Evolutionary conservation across 352 stramenopile species (phyloP).

Genomic region (Saprolegnia parasitica): DNA sequence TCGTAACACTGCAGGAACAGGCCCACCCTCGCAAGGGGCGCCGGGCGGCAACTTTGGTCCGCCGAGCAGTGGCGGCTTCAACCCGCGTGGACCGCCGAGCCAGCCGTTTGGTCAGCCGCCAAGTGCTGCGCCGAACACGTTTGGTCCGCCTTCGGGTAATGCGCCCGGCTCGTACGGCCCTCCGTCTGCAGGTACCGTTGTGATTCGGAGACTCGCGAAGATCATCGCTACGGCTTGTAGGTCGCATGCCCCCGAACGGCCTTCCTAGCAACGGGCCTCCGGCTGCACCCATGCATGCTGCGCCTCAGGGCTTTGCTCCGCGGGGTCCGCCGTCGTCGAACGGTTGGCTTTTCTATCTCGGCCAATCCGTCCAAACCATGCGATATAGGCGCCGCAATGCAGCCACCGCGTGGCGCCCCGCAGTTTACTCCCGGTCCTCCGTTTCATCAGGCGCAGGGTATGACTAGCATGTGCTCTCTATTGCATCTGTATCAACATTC

Average conservation of each 20-base stretch:
- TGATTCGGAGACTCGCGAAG: not conserved
- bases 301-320: conserved; percentile 1
- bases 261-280: not conserved
- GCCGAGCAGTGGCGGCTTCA: conserved; percentile 3
- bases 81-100: not conserved
- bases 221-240: not conserved
- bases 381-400: not conserved
- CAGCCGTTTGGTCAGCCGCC: not conserved
- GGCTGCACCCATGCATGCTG: not conserved
- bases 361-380: not conserved
- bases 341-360: not conserved
- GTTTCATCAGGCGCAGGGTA: conserved; percentile 6
- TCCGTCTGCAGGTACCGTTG: conserved; percentile 1
- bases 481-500: not conserved
- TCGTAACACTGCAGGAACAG: not conserved
- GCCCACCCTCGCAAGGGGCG: not conserved
- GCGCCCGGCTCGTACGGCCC: not conserved
- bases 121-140: not conserved
- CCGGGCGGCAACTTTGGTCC: not conserved
- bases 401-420: not conserved
- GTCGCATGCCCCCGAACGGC: not conserved
- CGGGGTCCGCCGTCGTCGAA: conserved; percentile 2
- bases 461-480: not conserved
- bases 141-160: conserved; percentile 5
- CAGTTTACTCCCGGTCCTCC: conserved; percentile 6